Conservation (phyloP, 2,329 filamentous ascomycete genomes). For the Arthroderma sp. region DNA sequence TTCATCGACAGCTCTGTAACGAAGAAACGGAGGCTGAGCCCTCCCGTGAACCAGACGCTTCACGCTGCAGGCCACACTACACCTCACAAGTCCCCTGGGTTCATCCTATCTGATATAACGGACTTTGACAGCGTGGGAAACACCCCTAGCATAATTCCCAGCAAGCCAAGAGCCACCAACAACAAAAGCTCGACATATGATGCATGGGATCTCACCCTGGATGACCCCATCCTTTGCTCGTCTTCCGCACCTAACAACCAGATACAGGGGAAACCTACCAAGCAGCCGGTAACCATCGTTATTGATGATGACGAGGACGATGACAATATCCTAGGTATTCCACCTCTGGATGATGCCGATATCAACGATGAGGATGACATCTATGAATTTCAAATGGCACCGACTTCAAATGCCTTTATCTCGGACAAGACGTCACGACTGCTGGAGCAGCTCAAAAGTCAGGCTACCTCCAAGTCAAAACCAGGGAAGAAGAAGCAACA, state of each 20-base stretch:
- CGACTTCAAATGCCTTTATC: conserved; percentile 18
- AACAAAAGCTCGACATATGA: background rate
- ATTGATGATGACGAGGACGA: conserved; percentile 26
- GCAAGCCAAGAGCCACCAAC: background rate
- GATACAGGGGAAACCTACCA: conserved; percentile 7
- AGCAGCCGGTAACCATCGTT: conserved; percentile 22
- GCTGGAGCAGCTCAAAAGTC: conserved; percentile 24
- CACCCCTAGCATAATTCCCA: conserved; percentile 1
- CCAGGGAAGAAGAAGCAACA: conserved; percentile 14
- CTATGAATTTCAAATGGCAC: conserved; percentile 16
- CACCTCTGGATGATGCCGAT: background rate
- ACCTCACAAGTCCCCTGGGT: background rate
- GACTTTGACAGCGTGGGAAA: background rate
- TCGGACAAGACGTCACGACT: conserved; percentile 33
- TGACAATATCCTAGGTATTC: background rate
- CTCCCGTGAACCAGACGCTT: conserved; percentile 14
- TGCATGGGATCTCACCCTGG: conserved; percentile 18
- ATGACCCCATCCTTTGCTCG: conserved; percentile 34
- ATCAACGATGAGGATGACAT: conserved; percentile 14
- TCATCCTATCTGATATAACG: conserved; percentile 4
- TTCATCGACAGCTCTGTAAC: conserved; percentile 6
- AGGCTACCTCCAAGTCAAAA: conserved; percentile 5
- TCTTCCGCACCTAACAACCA: conserved; percentile 26
- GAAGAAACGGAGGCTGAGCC: conserved; percentile 23
- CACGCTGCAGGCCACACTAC: conserved; percentile 7